Percentiles rank a stretch among this genome's conserved stretches.
Conservation (phyloP, 805 yeast genomes). For the Lipomyces japonicus region DNA sequence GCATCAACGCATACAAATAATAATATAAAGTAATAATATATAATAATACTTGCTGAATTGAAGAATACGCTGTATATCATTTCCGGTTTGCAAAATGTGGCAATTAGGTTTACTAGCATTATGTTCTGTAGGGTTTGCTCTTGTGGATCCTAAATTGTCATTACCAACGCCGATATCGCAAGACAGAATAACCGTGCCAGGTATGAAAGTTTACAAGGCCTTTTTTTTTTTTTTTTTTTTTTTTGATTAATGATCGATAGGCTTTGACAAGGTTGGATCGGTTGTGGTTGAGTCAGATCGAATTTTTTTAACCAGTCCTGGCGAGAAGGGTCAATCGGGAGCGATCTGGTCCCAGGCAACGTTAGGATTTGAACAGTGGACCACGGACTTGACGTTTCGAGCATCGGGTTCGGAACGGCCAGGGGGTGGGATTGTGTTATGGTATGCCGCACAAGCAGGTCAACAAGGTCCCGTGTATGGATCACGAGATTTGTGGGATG, state of each 20-base stretch:
- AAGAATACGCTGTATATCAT: too few species aligned
- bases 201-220: constrained; percentile 3
- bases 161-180: constrained; percentile 19
- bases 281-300: constrained; percentile 26
- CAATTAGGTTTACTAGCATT: too few species aligned
- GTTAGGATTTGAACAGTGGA: constrained; percentile 37
- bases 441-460: constrained; percentile 36
- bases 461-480: constrained; percentile 40
- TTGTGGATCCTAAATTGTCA: constrained; percentile 10
- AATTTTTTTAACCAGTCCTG: constrained; percentile 30
- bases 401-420: constrained; percentile 36
- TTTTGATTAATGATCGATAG: constrained; percentile 5
- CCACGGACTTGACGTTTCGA: constrained; percentile 35
- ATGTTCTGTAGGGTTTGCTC: background rate
- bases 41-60: too few species aligned
- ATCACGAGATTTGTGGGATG: constrained; percentile 40
- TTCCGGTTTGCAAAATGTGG: too few species aligned
- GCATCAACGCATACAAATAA: too few species aligned
- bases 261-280: constrained; percentile 31
- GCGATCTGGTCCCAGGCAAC: constrained; percentile 37
- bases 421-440: constrained; percentile 41
- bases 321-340: constrained; percentile 32
- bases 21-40: too few species aligned
- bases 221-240: background rate
- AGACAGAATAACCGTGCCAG: constrained; percentile 16